phyloP scores from a whole-genome alignment of 139 green algal genomes.

The Asterochloris erici region DNA sequence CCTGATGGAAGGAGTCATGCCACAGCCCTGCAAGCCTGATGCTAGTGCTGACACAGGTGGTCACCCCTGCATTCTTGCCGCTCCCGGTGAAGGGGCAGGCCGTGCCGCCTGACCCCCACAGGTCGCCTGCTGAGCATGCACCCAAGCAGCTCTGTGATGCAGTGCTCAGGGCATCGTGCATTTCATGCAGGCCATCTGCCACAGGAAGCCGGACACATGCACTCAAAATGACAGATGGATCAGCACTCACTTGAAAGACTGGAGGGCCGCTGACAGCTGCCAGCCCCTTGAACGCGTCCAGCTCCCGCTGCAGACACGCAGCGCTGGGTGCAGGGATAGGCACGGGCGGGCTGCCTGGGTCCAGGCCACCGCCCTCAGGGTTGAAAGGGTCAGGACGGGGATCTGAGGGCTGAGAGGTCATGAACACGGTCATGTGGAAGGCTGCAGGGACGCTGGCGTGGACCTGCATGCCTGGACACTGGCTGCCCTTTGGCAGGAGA shows the following conservation, averaged over 20 bases:
- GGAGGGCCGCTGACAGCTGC: constrained; percentile 10
- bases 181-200: too few relatives aligned
- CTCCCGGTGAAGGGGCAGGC: too few relatives aligned
- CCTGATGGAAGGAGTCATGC: too few relatives aligned
- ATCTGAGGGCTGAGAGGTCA: constrained; percentile 35
- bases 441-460: constrained; percentile 31
- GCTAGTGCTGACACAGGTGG: too few relatives aligned
- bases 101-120: too few relatives aligned
- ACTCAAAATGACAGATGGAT: neutral
- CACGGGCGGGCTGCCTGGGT: constrained; percentile 2
- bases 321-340: constrained; percentile 10
- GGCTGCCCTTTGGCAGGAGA: too few relatives aligned
- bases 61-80: too few relatives aligned
- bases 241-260: constrained; percentile 4
- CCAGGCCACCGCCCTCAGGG: constrained; percentile 9
- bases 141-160: too few relatives aligned
- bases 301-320: constrained; percentile 12
- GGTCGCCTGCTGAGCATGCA: too few relatives aligned
- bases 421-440: constrained; percentile 50
- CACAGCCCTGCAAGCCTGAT: too few relatives aligned
- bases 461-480: constrained; percentile 16
- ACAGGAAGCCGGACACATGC: too few relatives aligned
- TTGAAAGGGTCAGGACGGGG: constrained; percentile 26
- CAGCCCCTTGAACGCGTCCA: constrained; percentile 1
- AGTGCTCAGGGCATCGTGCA: too few relatives aligned